phyloP scores from a whole-genome alignment of 2,329 filamentous ascomycete species.

The Fusarium sp. region DNA sequence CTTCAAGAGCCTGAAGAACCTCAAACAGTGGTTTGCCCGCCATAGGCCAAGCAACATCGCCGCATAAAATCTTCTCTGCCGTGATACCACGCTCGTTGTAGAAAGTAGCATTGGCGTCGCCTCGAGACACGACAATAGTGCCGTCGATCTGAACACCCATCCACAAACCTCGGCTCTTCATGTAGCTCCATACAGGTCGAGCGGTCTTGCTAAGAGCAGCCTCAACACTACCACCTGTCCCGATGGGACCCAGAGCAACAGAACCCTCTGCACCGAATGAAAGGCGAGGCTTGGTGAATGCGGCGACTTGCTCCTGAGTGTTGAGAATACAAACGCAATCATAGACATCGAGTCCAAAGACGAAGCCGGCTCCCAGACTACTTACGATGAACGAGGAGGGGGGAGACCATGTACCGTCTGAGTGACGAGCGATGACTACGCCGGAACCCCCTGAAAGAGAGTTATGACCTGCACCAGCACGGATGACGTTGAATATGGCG shows the following conservation, averaged over 20 bases:
- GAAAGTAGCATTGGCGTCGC: conserved; percentile 81
- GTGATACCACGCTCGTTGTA: conserved; percentile 67
- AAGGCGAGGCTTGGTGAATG: conserved; percentile 72
- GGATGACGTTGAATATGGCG: conserved; percentile 71
- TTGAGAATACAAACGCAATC: conserved; percentile 82
- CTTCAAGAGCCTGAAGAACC: conserved; percentile 52
- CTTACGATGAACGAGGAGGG: conserved; percentile 77
- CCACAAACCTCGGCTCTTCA: conserved; percentile 83
- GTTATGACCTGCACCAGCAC: conserved; percentile 63
- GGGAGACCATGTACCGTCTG: conserved; percentile 73
- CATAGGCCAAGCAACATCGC: conserved; percentile 52
- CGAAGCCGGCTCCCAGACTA: conserved; percentile 74
- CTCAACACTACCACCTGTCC: conserved; percentile 69
- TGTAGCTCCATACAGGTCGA: conserved; percentile 80
- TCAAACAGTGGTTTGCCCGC: conserved; percentile 51
- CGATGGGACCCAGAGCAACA: conserved; percentile 66
- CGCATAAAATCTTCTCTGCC: conserved; percentile 48
- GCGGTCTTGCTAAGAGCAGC: conserved; percentile 44
- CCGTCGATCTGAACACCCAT: conserved; percentile 84
- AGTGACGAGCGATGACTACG: conserved; percentile 64
- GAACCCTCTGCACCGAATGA: conserved; percentile 77
- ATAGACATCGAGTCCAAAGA: conserved; percentile 79
- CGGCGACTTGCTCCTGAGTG: conserved; percentile 70
- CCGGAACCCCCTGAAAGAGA: conserved; percentile 69
- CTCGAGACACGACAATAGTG: conserved; percentile 78